A percentile compares a stretch with the other conserved stretches of the same genome.
Evolutionary conservation across 164 flowering plant species (phyloP).

Genomic region (Chimonanthus praecox): DNA sequence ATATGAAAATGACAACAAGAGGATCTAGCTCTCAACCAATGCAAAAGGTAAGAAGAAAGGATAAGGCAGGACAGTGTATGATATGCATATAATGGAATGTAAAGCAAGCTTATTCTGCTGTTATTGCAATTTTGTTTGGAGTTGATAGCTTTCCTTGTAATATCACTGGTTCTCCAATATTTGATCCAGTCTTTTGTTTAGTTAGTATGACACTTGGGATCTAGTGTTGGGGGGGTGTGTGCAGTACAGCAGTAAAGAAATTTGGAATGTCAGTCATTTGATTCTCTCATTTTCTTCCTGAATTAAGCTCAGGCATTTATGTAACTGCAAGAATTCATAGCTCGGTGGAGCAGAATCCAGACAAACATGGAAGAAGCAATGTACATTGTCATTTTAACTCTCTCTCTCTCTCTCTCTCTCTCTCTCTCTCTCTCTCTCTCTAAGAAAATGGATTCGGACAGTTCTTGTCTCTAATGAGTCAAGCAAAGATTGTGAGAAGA

Average conservation of each 20-base stretch:
- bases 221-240: not conserved
- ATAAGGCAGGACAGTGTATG: not conserved
- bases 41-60: not conserved
- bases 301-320: not conserved
- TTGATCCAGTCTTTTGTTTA: too few species aligned
- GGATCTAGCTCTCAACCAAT: not conserved
- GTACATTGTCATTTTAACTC: not conserved
- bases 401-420: too few species aligned
- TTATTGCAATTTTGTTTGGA: not conserved
- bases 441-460: too few species aligned
- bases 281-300: not conserved
- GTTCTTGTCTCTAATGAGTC: too few species aligned
- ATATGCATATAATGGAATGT: too few species aligned
- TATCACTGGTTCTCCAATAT: too few species aligned
- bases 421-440: too few species aligned
- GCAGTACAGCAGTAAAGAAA: not conserved
- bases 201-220: not conserved
- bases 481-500: too few species aligned
- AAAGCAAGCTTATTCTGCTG: not conserved
- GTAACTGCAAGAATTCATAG: not conserved
- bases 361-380: not conserved
- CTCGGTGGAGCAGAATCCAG: not conserved
- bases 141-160: not conserved
- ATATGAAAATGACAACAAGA: constrained; percentile 22
- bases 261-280: not conserved